phyloP scores from a whole-genome alignment of 805 yeast genomes.

The Suhomyces sp. region DNA sequence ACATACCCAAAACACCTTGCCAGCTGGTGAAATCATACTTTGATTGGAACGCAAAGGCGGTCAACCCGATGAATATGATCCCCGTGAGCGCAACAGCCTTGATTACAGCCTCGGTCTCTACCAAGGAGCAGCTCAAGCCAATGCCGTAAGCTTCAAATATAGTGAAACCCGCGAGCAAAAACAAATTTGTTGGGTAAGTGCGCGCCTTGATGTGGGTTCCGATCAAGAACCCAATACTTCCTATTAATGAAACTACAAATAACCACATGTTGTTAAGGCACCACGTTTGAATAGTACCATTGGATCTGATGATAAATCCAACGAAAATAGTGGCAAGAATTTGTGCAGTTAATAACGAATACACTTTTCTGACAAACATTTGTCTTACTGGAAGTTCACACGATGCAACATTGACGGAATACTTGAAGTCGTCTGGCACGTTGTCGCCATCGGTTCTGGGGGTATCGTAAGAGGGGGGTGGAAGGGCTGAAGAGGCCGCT shows the following conservation, averaged over 20 bases:
- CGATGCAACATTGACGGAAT: slow-evolving; percentile 69
- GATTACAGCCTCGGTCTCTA: slow-evolving; percentile 60
- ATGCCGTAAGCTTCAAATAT: slow-evolving; percentile 69
- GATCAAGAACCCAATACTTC: slow-evolving; percentile 62
- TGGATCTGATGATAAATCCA: slow-evolving; percentile 49
- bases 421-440: slow-evolving; percentile 77
- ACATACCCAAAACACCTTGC: slow-evolving; percentile 55
- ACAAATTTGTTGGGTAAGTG: slow-evolving; percentile 64
- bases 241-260: slow-evolving; percentile 52
- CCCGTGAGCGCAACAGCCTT: slow-evolving; percentile 70
- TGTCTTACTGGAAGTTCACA: slow-evolving; percentile 76
- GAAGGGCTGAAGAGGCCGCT: background rate
- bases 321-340: slow-evolving; percentile 57
- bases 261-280: slow-evolving; percentile 58
- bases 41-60: slow-evolving; percentile 73
- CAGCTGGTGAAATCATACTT: slow-evolving; percentile 71
- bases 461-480: slow-evolving; percentile 21
- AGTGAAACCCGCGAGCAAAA: slow-evolving; percentile 65
- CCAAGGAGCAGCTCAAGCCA: slow-evolving; percentile 62
- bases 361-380: slow-evolving; percentile 75
- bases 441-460: slow-evolving; percentile 33
- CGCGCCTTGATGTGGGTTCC: slow-evolving; percentile 62
- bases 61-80: slow-evolving; percentile 71
- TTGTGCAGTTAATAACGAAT: slow-evolving; percentile 66
- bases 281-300: slow-evolving; percentile 49